Base-by-base conservation (phyloP, 345 rosid species). In the Alliaria petiolata region DNA sequence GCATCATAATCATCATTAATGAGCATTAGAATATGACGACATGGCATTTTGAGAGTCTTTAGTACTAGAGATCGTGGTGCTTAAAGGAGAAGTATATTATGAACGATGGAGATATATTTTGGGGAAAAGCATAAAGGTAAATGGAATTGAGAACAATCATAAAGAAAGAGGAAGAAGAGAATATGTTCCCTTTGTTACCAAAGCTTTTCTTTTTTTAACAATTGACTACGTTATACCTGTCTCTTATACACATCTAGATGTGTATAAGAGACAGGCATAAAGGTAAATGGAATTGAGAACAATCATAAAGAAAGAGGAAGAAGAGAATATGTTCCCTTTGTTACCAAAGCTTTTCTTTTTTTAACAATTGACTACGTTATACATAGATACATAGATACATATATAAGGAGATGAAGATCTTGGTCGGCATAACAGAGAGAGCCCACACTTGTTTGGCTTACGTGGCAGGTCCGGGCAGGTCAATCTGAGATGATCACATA, bases 401-500 rank as follows among this genome's bases (percentile, higher is more conserved):
- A n/a, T n/a, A n/a, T n/a, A n/a, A n/a, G 33, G 19, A 50, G 33
- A 72, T 19, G 65, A 52, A 75, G 74, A 75, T 75, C 69, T 75
- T 68, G 79, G 79, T 75, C 79, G 65, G 74, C 79, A 75, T 44
- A 46, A 43, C 46, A 65, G 51, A 65, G 66, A 30, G 51, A 57
- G 61, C 68, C 79, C 79, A 75, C 74, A 75, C 35, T 68, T 75
- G 74, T 75, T 22, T 61, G 22, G 65, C 74, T 62, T 75, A 75
- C 74, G 79, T 75, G 74, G 74, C 79, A 67, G 54, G 38, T 74
- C 5, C 61, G 77, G 77, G 78, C 78, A 74, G 68, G 69, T 36
- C 63, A 35, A 61, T 38, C 34, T 13, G 64, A 51, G 36, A 57
- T 65, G 36, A 65, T 66, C 20, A 65, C 30, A 20, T 22, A 59